Conservation (phyloP, 768 basidiomycete genomes). For the Leccinellum rugosiceps region DNA sequence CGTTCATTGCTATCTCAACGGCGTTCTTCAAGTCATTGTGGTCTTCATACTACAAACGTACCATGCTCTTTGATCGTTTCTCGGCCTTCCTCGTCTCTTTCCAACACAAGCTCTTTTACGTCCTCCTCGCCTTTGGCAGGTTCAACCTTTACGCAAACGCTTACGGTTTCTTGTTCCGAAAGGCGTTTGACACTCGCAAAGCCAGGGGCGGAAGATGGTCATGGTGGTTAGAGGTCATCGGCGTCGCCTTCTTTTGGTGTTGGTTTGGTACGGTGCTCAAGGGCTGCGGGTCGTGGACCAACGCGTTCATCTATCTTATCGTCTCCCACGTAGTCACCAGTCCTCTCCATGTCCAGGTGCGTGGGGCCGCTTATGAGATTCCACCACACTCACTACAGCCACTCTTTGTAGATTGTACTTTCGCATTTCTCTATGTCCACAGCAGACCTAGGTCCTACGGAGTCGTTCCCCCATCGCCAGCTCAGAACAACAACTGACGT, state of each 20-base stretch:
- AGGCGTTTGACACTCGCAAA: constrained; percentile 59
- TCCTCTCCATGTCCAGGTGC: constrained; percentile 92
- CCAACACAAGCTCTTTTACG: constrained; percentile 92
- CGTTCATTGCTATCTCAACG: constrained; percentile 92
- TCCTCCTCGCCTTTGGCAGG: constrained; percentile 84
- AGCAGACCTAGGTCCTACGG: constrained; percentile 81
- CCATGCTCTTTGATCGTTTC: constrained; percentile 74
- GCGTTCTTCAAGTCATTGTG: constrained; percentile 82
- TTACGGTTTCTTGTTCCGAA: constrained; percentile 69
- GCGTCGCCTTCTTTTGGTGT: constrained; percentile 79
- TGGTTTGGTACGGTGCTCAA: constrained; percentile 79
- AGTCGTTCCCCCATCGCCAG: constrained; percentile 93
- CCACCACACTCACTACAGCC: constrained; percentile 4
- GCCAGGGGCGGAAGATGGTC: constrained; percentile 73
- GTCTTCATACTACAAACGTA: constrained; percentile 92
- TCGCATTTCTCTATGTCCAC: constrained; percentile 98
- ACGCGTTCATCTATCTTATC: constrained; percentile 67
- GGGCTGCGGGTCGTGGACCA: constrained; percentile 70
- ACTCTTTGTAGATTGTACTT: constrained; percentile 70
- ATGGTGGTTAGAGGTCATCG: constrained; percentile 71
- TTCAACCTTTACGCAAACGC: constrained; percentile 94
- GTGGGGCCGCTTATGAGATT: constrained; percentile 15
- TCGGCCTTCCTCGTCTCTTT: constrained; percentile 62
- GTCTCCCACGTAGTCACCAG: constrained; percentile 85
- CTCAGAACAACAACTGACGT: constrained; percentile 98